phyloP scores from a whole-genome alignment of 2,329 filamentous ascomycete genomes.

The Camillea tinctor region DNA sequence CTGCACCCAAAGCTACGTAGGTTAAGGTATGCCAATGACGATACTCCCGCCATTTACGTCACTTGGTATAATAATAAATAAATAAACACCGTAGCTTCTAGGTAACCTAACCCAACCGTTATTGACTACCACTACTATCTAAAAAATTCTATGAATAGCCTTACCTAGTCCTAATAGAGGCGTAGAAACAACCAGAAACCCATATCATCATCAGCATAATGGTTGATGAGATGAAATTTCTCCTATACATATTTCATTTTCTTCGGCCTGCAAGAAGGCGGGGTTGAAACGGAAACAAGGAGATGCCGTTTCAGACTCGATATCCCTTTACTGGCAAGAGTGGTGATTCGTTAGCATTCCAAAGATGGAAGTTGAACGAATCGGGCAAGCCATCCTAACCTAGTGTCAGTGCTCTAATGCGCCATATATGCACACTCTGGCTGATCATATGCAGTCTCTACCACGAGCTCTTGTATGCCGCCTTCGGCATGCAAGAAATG shows the following conservation, averaged over 20 bases:
- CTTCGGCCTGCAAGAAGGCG: background rate
- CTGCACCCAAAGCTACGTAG: too few relatives aligned
- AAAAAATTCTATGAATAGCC: background rate
- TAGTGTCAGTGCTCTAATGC: background rate
- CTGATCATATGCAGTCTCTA: background rate
- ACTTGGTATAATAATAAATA: background rate
- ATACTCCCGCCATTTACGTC: background rate
- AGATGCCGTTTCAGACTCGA: slow-evolving; percentile 2
- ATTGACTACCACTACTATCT: too few relatives aligned
- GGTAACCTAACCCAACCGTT: background rate
- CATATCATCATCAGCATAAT: background rate
- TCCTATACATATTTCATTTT: background rate
- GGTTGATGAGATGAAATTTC: background rate
- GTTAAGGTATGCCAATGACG: background rate
- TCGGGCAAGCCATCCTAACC: background rate
- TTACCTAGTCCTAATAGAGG: background rate
- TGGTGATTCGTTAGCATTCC: background rate
- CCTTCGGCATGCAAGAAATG: background rate
- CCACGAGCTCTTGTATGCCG: background rate
- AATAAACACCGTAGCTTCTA: background rate
- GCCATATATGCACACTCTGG: background rate
- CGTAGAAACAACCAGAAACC: background rate
- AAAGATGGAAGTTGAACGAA: background rate
- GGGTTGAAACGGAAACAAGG: slow-evolving; percentile 1
- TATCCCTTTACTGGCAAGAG: background rate